These are phyloP conservation scores for Phaffomyces opuntiae DNA, from an alignment of 805 yeast genomes.

Conservation along the genomic window DNA sequence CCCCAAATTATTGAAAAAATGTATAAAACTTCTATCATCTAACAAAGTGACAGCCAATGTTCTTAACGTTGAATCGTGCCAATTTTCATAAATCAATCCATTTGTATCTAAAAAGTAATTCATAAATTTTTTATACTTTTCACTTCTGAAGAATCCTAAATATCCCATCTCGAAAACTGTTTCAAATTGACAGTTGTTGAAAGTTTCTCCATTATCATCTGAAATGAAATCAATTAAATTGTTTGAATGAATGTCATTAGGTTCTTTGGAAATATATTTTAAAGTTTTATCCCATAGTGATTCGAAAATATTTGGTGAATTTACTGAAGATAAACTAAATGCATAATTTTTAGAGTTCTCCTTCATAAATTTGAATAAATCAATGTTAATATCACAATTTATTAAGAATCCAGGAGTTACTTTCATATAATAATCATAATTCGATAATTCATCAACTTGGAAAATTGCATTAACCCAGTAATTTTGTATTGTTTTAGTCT, in stretches of 20 bases:
- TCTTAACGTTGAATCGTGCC: conserved; percentile 91
- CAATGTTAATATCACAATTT: conserved; percentile 41
- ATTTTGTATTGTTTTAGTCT: conserved; percentile 43
- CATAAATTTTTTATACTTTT: conserved; percentile 62
- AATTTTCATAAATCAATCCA: conserved; percentile 82
- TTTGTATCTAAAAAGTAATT: conserved; percentile 63
- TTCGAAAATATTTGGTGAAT: conserved; percentile 62
- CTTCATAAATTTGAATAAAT: conserved; percentile 43
- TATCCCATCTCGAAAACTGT: conserved; percentile 77
- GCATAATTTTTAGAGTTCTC: conserved; percentile 51
- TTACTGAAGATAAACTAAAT: conserved; percentile 58
- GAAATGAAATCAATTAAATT: conserved; percentile 67
- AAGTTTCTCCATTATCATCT: conserved; percentile 59
- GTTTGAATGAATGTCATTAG: conserved; percentile 50
- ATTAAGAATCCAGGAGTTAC: conserved; percentile 40
- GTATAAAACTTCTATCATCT: conserved; percentile 54
- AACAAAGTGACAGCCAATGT: conserved; percentile 75
- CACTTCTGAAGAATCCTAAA: conserved; percentile 65
- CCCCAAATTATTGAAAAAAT: conserved; percentile 76
- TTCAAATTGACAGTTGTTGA: conserved; percentile 87
- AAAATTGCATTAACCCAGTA: conserved; percentile 41
- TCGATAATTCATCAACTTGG: conserved; percentile 33
- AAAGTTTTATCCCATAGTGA: conserved; percentile 72
- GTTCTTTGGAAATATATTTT: conserved; percentile 53
- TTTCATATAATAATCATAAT: conserved; percentile 46